Evolutionary conservation across 2,329 filamentous ascomycete genomes (phyloP).

Genomic region (Decorospora gaudefroyi): DNA sequence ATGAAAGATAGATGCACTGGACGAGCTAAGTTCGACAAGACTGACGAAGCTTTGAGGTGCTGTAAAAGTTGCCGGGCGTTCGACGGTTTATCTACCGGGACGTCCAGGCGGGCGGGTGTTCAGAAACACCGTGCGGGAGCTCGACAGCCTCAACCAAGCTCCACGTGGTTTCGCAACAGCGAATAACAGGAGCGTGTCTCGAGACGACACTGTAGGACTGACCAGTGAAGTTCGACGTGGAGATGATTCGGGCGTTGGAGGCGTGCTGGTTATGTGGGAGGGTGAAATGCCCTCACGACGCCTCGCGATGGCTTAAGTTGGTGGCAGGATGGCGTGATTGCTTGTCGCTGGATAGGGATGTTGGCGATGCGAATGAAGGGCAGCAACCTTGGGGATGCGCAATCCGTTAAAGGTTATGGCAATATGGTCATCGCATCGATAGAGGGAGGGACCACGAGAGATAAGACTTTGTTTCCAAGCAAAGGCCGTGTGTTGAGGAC

Average conservation of each 20-base stretch:
- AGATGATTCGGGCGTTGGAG: conserved; percentile 9
- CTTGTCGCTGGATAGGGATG: conserved; percentile 6
- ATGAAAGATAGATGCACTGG: conserved; percentile 8
- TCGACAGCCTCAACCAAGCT: conserved; percentile 11
- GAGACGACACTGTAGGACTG: conserved; percentile 3
- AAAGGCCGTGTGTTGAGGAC: conserved; percentile 10
- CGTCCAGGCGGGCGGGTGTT: conserved; percentile 14
- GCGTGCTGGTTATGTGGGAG: conserved; percentile 18
- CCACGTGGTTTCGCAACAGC: background rate
- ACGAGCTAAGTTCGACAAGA: conserved; percentile 25
- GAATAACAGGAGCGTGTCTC: conserved; percentile 2
- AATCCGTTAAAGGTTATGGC: conserved; percentile 8
- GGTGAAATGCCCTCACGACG: conserved; percentile 23
- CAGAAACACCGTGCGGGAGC: conserved; percentile 16
- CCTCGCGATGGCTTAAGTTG: conserved; percentile 32
- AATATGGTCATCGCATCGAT: conserved; percentile 1
- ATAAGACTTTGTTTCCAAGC: conserved; percentile 11
- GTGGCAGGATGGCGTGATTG: conserved; percentile 35
- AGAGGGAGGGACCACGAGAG: conserved; percentile 1
- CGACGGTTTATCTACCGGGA: conserved; percentile 35
- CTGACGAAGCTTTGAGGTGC: conserved; percentile 32
- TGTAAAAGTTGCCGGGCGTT: conserved; percentile 31
- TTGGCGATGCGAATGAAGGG: conserved; percentile 2
- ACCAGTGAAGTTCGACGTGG: conserved; percentile 16
- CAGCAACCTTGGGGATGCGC: conserved; percentile 3